Percentiles rank a stretch among this genome's conserved stretches.
Evolutionary conservation across 2,329 filamentous ascomycete genomes (phyloP).

Genomic region (Albifimbria verrucaria): DNA sequence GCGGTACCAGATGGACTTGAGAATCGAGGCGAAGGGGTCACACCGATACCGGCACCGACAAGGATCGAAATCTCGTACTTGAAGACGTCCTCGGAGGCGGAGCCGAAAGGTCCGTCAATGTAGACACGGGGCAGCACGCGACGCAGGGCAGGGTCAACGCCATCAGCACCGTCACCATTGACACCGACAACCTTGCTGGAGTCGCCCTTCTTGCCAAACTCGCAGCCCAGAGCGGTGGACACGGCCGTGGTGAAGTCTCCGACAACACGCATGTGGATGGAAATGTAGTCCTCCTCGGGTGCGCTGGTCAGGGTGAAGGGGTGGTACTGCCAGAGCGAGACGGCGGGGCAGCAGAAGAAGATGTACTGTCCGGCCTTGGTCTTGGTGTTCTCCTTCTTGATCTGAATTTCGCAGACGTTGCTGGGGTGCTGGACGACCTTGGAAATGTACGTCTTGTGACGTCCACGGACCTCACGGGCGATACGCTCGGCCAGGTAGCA

Average conservation of each 20-base stretch:
- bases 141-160: constrained; percentile 66
- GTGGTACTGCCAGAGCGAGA: constrained; percentile 86
- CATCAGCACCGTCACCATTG: constrained; percentile 49
- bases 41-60: constrained; percentile 79
- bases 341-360: constrained; percentile 81
- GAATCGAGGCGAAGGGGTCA: constrained; percentile 82
- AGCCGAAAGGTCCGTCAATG: constrained; percentile 81
- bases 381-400: constrained; percentile 85
- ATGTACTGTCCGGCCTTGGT: constrained; percentile 83
- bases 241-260: constrained; percentile 76
- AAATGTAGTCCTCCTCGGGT: constrained; percentile 87
- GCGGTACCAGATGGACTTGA: constrained; percentile 91
- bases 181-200: constrained; percentile 68
- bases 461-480: constrained; percentile 73
- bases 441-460: constrained; percentile 81
- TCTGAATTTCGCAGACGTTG: constrained; percentile 87
- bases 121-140: constrained; percentile 76
- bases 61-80: constrained; percentile 79
- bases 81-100: constrained; percentile 84
- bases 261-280: constrained; percentile 78
- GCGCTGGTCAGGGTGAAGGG: constrained; percentile 84
- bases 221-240: constrained; percentile 70
- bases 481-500: constrained; percentile 77
- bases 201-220: constrained; percentile 54
- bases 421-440: constrained; percentile 88